Percentiles rank a stretch among this genome's conserved stretches.
Evolutionary conservation across 371 early-diverging fungal species (phyloP).

Genomic region (Neoconidiobolus thromboides): DNA sequence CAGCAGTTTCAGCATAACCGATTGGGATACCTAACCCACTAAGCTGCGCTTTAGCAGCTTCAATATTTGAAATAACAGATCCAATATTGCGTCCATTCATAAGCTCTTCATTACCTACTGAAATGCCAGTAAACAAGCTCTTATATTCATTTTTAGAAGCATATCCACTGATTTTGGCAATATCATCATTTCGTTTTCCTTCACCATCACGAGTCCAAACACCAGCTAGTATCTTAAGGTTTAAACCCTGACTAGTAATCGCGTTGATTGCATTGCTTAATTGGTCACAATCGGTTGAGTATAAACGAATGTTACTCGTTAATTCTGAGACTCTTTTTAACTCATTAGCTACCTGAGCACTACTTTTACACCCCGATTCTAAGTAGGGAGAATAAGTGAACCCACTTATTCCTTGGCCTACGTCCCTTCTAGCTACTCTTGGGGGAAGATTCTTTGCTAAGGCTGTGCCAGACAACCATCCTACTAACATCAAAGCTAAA

Average conservation of each 20-base stretch:
- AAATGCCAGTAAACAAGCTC: background rate
- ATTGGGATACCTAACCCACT: background rate
- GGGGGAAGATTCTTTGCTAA: no score
- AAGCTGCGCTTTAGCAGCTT: background rate
- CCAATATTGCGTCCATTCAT: background rate
- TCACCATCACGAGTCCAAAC: slow-evolving; percentile 3
- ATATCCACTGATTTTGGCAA: background rate
- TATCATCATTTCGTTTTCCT: background rate
- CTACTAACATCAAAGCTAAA: no score
- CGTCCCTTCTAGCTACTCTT: no score
- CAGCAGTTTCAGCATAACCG: background rate
- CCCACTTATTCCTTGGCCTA: background rate
- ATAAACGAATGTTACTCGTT: background rate
- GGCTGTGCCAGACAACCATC: no score
- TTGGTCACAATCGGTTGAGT: slow-evolving; percentile 4
- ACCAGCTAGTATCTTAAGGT: background rate
- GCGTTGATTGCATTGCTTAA: background rate
- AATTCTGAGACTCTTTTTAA: background rate
- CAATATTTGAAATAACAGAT: background rate
- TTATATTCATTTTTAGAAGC: background rate
- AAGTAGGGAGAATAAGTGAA: slow-evolving; percentile 3
- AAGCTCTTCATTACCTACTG: slow-evolving; percentile 5
- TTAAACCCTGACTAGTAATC: background rate
- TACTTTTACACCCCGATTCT: background rate
- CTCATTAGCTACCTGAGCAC: background rate